A percentile compares a stretch with the other conserved stretches of the same genome.
Conservation (phyloP, 768 basidiomycete genomes). For the Mycena amicta region DNA sequence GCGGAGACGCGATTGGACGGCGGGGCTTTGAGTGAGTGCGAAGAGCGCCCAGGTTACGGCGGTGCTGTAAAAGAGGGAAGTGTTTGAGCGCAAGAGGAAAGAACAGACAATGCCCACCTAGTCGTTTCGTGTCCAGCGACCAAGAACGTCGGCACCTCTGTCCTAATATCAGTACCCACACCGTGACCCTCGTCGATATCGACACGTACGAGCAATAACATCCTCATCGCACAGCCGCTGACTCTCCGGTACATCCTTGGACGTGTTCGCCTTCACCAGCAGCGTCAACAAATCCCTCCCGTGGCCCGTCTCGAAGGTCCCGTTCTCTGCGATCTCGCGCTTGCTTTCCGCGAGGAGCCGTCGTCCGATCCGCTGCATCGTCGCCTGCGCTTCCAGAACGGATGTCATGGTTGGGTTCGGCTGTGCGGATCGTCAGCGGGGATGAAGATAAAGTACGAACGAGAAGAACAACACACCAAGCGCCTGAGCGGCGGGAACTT, state of each 20-base stretch:
- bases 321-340: conserved; percentile 30
- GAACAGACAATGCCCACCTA: no score
- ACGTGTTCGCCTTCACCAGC: conserved; percentile 65
- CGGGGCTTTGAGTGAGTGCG: conserved; percentile 49
- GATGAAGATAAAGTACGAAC: background rate
- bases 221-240: conserved; percentile 65
- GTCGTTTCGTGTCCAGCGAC: conserved; percentile 64
- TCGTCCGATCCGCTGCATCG: conserved; percentile 52
- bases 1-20: conserved; percentile 56
- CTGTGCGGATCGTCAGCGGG: conserved; percentile 29
- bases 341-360: conserved; percentile 55
- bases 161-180: background rate
- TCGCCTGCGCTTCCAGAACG: conserved; percentile 33
- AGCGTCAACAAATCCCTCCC: conserved; percentile 59
- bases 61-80: no score
- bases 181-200: no score
- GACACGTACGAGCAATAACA: conserved; percentile 51
- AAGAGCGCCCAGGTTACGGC: conserved; percentile 62
- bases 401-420: conserved; percentile 20
- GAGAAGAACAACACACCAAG: background rate
- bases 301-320: conserved; percentile 33
- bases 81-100: no score
- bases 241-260: conserved; percentile 54
- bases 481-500: background rate
- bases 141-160: conserved; percentile 65